Conservation (phyloP, 192 early-diverging fungal genomes). For the Umbelopsis sp. region DNA sequence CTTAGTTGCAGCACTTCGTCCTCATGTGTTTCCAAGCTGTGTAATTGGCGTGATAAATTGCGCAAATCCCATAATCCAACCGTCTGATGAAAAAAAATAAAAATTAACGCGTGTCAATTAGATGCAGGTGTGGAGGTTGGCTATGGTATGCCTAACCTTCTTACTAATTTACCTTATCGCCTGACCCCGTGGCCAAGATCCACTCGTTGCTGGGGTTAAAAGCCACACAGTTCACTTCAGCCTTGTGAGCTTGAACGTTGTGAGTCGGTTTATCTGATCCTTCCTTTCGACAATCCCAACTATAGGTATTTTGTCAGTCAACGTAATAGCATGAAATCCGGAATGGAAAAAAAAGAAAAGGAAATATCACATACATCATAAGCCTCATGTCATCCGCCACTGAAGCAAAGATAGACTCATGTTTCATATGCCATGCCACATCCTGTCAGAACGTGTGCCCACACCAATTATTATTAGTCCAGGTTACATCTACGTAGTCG, state of each 20-base stretch:
- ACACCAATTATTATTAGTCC: background rate
- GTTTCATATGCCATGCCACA: slow-evolving; percentile 89
- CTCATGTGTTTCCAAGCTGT: slow-evolving; percentile 89
- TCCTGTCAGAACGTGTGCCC: slow-evolving; percentile 54
- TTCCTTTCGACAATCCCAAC: slow-evolving; percentile 90
- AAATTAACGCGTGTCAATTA: background rate
- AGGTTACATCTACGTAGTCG: background rate
- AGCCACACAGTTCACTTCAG: slow-evolving; percentile 93
- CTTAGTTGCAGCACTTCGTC: slow-evolving; percentile 89
- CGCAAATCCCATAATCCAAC: slow-evolving; percentile 96
- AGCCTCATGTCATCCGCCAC: slow-evolving; percentile 95
- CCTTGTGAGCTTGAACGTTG: slow-evolving; percentile 86
- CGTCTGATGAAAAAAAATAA: slow-evolving; percentile 57
- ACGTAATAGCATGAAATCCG: background rate
- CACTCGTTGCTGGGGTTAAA: slow-evolving; percentile 92
- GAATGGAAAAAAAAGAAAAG: background rate
- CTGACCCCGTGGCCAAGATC: slow-evolving; percentile 91
- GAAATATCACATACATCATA: slow-evolving; percentile 65
- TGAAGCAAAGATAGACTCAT: slow-evolving; percentile 90
- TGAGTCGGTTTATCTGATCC: slow-evolving; percentile 65
- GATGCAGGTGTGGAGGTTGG: background rate
- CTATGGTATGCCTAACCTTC: slow-evolving; percentile 31
- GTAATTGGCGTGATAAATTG: slow-evolving; percentile 83
- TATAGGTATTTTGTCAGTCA: slow-evolving; percentile 29
- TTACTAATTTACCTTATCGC: slow-evolving; percentile 75